Evolutionary conservation across 129 eudicot species (phyloP), one percentile per base, ranked within the genome.

Genomic region (Ambrosia trifida): DNA sequence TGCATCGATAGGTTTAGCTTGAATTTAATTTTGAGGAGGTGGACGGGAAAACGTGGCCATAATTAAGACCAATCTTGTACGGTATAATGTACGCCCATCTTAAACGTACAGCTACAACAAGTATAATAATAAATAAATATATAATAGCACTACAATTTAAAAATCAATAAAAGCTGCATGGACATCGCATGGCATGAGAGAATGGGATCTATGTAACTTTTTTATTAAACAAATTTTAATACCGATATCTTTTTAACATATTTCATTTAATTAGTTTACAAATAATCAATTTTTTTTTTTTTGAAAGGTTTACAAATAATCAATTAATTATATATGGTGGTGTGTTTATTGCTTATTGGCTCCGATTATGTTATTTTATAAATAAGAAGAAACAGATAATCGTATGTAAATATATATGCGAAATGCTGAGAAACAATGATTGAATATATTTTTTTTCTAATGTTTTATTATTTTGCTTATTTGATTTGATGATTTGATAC

Each of bases 31-130:
- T 11, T 36, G 44, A 38, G 69, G 64, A 77, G 71, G 50, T 77
- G 47, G 71, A 77, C 69, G 71, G 62, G 68, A 49, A 74, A 69
- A 77, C 81, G 76, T 77, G 81, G 81, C 70, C 69, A 69, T 61
- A 77, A 61, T 69, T 77, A 77, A 60, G 65, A 77, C 81, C 81
- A 77, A 77, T 77, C 81, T 69, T 69, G 81, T 77, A 77, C 81
- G 81, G 76, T 61, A 61, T 49, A 77, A 69, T 77, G 81, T 77
- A 77, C 81, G 47, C 76, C 58, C 54, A 41, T 64, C 19, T 60
- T 77, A 69, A 76, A 69, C 58, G 76, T 60, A 69, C 76, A 77
- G 24, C 70, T 30, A 30, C 70, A 59, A 70, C 75, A 59, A 71
- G 46, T 58, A 32, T 47, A 57, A 67, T 28, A 56, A 66, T 7